A percentile compares a stretch with the other conserved stretches of the same genome.
These are phyloP conservation scores for Phyllosticta citriasiana DNA, from an alignment of 2,329 filamentous ascomycete genomes.

Conservation along the genomic window DNA sequence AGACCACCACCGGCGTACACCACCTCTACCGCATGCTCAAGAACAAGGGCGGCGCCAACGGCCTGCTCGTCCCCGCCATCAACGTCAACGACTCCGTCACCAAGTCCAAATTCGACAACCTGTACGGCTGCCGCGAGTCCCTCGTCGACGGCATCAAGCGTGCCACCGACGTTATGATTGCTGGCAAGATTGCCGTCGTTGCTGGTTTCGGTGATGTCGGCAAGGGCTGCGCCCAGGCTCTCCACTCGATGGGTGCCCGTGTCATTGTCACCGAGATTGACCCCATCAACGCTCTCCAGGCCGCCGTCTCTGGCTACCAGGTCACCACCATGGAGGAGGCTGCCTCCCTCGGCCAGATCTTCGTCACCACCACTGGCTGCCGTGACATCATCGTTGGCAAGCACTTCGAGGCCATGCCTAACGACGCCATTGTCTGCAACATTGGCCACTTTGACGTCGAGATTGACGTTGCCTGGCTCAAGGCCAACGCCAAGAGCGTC, in stretches of 20 bases:
- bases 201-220: conserved; percentile 98
- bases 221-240: conserved; percentile 94
- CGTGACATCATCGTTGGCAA: conserved; percentile 86
- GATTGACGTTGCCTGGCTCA: conserved; percentile 99
- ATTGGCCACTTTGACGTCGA: conserved; percentile 99
- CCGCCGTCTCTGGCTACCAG: conserved; percentile 93
- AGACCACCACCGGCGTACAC: conserved; percentile 99
- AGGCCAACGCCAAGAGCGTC: conserved; percentile 85
- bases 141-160: conserved; percentile 99
- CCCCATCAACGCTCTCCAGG: conserved; percentile 99
- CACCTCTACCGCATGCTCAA: conserved; percentile 97
- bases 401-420: conserved; percentile 92
- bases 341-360: conserved; percentile 82
- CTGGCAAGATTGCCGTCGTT: conserved; percentile 95
- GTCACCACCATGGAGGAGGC: conserved; percentile 98
- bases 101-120: conserved; percentile 99
- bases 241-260: conserved; percentile 93
- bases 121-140: conserved; percentile 98
- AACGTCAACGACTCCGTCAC: conserved; percentile 99
- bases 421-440: conserved; percentile 99
- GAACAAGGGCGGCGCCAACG: conserved; percentile 56
- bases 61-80: conserved; percentile 81
- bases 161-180: conserved; percentile 99
- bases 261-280: conserved; percentile 96
- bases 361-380: conserved; percentile 98